Base-by-base conservation (phyloP, 495 filamentous ascomycete genomes). In the Friedmanniomyces endolithicus region DNA sequence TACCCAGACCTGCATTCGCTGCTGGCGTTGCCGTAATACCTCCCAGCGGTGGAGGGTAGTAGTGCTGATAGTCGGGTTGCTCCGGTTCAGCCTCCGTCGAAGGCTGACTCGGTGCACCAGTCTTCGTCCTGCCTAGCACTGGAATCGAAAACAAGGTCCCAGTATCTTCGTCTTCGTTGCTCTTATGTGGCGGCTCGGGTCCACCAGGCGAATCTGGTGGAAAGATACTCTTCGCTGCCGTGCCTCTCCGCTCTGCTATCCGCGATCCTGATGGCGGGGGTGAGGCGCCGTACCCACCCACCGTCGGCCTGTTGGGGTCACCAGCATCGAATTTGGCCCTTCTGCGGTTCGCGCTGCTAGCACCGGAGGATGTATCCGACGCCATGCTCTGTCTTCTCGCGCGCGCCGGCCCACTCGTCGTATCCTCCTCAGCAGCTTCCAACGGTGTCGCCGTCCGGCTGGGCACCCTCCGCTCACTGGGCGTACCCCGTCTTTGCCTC, bases 151-250 rank as follows among this genome's bases (percentile, higher is more conserved):
- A 62, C n/a, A 62, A 24, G 14, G 58, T 61, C 31, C 58, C 58
- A 14, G 48, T 45, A 1, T 61, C 57, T 16, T 58, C 45, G 23
- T 46, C 40, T 2, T 56, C 57, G 14, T 78, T 80, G 48, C 87
- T 81, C 58, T 81, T 79, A 46, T 86, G 82, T 33, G 86, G 86
- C 19, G 72, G 72, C 56, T 82, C 81, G 19, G 83, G 80, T 19
- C 80, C 84, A 23, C 84, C 85, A 35, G 87, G 75, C 62, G 19
- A 67, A 59, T 14, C 55, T 3, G 59, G 59, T 33, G 50, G 59
- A 11, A 58, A n/a, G 40, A 62, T 40, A 27, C 56, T 57, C 50
- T 57, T 58, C 1, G 55, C 49, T 4, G 49, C 29, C n/a, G 70
- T 71, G 43, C 79, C 75, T 59, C 70, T 69, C 23, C 65, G 45